Percentiles rank a stretch among this genome's conserved stretches.
phyloP scores from a whole-genome alignment of 495 filamentous ascomycete genomes.

The Penicillium malachiteum region DNA sequence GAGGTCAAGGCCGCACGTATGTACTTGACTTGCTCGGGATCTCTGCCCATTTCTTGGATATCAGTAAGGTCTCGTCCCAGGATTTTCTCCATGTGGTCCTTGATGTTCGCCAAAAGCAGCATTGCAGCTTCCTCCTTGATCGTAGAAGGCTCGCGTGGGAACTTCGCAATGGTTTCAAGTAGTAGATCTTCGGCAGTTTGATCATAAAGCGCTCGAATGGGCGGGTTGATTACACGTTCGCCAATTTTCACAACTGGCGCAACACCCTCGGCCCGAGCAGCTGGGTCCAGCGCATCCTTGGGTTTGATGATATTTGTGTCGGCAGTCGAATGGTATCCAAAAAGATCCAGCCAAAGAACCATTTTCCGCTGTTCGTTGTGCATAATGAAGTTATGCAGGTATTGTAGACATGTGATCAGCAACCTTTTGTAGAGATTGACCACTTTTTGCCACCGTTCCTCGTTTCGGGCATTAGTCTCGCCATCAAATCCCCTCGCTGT shows the following conservation, averaged over 20 bases:
- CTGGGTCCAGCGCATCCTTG: slow-evolving; percentile 42
- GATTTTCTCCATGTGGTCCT: slow-evolving; percentile 52
- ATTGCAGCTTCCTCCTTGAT: slow-evolving; percentile 52
- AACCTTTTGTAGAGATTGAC: slow-evolving; percentile 81
- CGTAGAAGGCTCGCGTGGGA: slow-evolving; percentile 46
- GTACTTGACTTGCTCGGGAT: slow-evolving; percentile 49
- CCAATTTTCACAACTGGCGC: slow-evolving; percentile 47
- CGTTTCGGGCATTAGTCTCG: slow-evolving; percentile 62
- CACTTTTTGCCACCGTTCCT: slow-evolving; percentile 70
- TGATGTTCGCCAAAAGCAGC: slow-evolving; percentile 50
- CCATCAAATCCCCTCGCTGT: slow-evolving; percentile 89
- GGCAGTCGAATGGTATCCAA: slow-evolving; percentile 61
- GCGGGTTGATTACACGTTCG: slow-evolving; percentile 46
- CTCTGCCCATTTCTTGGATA: slow-evolving; percentile 50
- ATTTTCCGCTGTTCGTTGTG: slow-evolving; percentile 91
- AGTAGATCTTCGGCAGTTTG: slow-evolving; percentile 49
- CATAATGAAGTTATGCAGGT: slow-evolving; percentile 88
- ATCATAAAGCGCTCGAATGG: slow-evolving; percentile 46
- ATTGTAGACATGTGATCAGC: slow-evolving; percentile 83
- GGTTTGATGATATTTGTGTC: slow-evolving; percentile 53
- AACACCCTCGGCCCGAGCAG: slow-evolving; percentile 38
- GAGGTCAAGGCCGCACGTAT: slow-evolving; percentile 47
- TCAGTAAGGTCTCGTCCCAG: slow-evolving; percentile 45
- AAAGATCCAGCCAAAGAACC: slow-evolving; percentile 84
- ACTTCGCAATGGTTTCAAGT: slow-evolving; percentile 49